phyloP scores from a whole-genome alignment of 257 asterid genomes.

The Solanum lycopersicoides region DNA sequence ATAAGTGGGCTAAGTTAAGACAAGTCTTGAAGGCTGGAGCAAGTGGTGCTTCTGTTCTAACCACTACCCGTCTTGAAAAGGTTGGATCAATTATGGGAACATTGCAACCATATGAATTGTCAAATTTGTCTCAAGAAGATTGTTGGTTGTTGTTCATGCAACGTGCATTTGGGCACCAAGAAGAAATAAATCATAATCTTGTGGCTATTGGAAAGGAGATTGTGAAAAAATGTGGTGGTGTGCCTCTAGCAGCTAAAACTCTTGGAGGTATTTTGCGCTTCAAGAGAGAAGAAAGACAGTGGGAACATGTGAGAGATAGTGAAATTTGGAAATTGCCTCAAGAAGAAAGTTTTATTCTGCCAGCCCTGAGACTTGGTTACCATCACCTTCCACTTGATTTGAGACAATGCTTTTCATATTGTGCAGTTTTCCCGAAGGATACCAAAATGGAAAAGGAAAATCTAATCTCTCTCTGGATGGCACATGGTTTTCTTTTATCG shows the following conservation, averaged over 20 bases:
- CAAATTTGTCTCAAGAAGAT: background rate
- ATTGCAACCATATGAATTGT: background rate
- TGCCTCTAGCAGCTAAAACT: constrained; percentile 18
- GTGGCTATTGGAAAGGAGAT: constrained; percentile 15
- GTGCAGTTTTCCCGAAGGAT: constrained; percentile 14
- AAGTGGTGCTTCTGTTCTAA: constrained; percentile 3
- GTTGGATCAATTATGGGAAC: constrained; percentile 14
- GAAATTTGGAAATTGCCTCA: constrained; percentile 15
- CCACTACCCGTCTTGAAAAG: constrained; percentile 7
- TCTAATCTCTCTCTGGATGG: constrained; percentile 11
- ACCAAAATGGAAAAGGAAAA: background rate
- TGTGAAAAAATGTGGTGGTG: constrained; percentile 12
- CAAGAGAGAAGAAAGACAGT: constrained; percentile 10
- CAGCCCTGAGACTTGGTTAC: constrained; percentile 21
- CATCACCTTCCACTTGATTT: constrained; percentile 13
- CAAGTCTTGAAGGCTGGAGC: constrained; percentile 10
- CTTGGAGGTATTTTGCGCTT: constrained; percentile 20
- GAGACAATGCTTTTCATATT: constrained; percentile 24
- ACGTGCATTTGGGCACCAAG: constrained; percentile 5
- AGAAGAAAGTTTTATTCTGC: constrained; percentile 3
- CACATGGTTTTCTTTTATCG: constrained; percentile 11
- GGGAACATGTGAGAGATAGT: constrained; percentile 10
- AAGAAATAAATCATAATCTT: background rate
- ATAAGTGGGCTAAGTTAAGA: constrained; percentile 12
- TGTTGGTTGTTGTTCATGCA: constrained; percentile 19